Evolutionary conservation across 768 basidiomycete genomes (phyloP), one percentile per base, ranked within the genome.

Genomic region (Omphalotus guepiniiformis): DNA sequence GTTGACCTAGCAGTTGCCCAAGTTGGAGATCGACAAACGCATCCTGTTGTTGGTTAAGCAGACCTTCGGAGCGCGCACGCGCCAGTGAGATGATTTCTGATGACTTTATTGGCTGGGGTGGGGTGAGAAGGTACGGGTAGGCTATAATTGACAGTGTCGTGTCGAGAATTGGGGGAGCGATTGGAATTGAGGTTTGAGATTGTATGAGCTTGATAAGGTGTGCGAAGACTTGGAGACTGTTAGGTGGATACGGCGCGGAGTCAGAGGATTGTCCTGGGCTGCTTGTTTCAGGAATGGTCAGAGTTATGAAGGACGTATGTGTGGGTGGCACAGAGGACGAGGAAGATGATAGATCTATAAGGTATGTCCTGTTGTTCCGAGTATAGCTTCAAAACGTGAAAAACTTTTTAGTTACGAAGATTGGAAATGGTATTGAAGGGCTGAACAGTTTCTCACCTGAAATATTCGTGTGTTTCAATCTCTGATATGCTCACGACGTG

Each of bases 1-100:
- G 66, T 48, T 79, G 72, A 5, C 76, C 77, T 29, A 88, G 72
- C 55, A 78, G 70, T 27, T 70, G 62, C 6, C 87, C 88, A 2
- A 86, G 65, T 43, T 73, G 68, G n/a, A 84, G 69, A 48, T 88
- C 82, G 47, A 88, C 56, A 16, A 72, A 63, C 3, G 73, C 56
- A 3, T 59, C 60, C 36, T 79, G 71, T 18, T 66, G 54, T 3
- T 64, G 62, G 2, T 68, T 68, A 23, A 70, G 66, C 23, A 65
- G 52, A 44, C 62, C 57, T 26, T 60, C 51, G 26, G 57, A 57
- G 56, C 69, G 70, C 43, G 72, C 71, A 47, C 60, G 61, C 19
- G 68, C 66, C 22, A 71, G 69, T 22, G 73, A 56, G 22, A 74
- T 42, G 47, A 69, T 60, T 44, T 64, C 48, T 51, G 59, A 47